These are phyloP conservation scores for Sugiyamaella lignohabitans DNA, from an alignment of 805 yeast species.

Conservation along the genomic window DNA sequence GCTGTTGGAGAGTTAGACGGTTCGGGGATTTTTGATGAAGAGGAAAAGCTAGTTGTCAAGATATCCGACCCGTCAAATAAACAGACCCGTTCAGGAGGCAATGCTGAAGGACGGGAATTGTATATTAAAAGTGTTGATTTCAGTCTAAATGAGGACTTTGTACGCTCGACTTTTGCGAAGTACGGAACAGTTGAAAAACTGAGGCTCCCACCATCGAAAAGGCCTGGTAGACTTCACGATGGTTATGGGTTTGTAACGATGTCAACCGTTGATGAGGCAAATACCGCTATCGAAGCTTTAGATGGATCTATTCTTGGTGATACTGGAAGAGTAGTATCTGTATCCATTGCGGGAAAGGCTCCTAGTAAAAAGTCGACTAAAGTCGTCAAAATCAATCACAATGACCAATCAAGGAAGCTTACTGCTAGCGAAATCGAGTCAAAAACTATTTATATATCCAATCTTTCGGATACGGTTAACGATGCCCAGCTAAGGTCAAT, in stretches of 20 bases:
- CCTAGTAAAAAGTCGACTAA: not conserved
- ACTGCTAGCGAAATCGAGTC: not conserved
- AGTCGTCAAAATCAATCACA: not conserved
- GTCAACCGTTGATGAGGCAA: constrained; percentile 39
- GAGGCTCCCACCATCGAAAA: constrained; percentile 40
- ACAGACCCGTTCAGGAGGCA: constrained; percentile 38
- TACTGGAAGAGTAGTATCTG: constrained; percentile 42
- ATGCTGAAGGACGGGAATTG: constrained; percentile 51
- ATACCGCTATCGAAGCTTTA: constrained; percentile 35
- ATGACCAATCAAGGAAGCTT: not conserved
- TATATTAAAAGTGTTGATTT: constrained; percentile 50
- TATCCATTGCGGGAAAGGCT: constrained; percentile 37
- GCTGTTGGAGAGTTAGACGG: constrained; percentile 43
- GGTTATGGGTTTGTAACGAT: constrained; percentile 66
- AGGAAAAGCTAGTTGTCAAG: constrained; percentile 43
- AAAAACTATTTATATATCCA: constrained; percentile 11
- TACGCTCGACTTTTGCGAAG: constrained; percentile 39
- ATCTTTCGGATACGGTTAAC: constrained; percentile 16
- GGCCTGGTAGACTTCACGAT: constrained; percentile 37
- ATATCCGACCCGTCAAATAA: constrained; percentile 53
- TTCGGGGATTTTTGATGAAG: constrained; percentile 18
- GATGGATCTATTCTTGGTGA: constrained; percentile 30
- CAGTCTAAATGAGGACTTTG: constrained; percentile 34
- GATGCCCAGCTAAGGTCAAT: constrained; percentile 9
- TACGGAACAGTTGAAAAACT: constrained; percentile 52